These are phyloP conservation scores for Irpex sp. DNA, from an alignment of 1,284 basidiomycete genomes.

Conservation along the genomic window DNA sequence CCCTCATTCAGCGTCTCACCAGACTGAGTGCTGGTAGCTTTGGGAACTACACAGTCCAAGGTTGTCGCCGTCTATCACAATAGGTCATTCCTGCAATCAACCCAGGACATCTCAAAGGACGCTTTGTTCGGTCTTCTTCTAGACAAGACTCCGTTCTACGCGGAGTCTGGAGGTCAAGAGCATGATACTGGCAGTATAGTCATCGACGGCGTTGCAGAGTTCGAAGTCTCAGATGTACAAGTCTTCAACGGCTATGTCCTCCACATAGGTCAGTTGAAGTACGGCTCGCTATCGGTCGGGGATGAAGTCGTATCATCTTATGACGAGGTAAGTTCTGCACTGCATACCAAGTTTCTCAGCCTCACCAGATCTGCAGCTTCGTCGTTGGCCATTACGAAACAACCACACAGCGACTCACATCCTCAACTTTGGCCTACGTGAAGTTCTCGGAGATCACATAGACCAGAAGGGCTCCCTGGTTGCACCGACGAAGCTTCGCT, in stretches of 20 bases:
- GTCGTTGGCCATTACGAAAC: conserved; percentile 93
- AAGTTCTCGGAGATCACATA: conserved; percentile 93
- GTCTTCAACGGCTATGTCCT: conserved; percentile 83
- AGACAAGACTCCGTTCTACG: conserved; percentile 96
- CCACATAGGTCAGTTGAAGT: conserved; percentile 87
- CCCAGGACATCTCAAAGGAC: conserved; percentile 59
- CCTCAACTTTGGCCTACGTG: conserved; percentile 91
- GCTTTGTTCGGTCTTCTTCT: conserved; percentile 84
- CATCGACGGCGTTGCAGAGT: conserved; percentile 89
- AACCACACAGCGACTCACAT: conserved; percentile 99
- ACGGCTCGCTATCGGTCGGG: conserved; percentile 64
- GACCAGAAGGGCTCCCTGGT: conserved; percentile 99
- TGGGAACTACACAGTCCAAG: conserved; percentile 72
- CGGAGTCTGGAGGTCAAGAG: conserved; percentile 97
- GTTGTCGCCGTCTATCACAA: conserved; percentile 88
- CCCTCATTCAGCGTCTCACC: not conserved
- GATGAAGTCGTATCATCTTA: conserved; percentile 73
- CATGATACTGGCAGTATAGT: conserved; percentile 94
- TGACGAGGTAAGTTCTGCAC: conserved; percentile 54
- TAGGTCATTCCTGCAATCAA: conserved; percentile 74
- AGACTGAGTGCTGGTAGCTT: conserved; percentile 1
- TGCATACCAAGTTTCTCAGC: not conserved
- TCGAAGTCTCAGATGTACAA: conserved; percentile 93
- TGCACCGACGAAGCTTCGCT: conserved; percentile 91
- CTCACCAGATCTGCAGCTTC: conserved; percentile 49